Evolutionary conservation across 2,329 filamentous ascomycete species (phyloP).

Genomic region (Chaetomiaceae sp.): DNA sequence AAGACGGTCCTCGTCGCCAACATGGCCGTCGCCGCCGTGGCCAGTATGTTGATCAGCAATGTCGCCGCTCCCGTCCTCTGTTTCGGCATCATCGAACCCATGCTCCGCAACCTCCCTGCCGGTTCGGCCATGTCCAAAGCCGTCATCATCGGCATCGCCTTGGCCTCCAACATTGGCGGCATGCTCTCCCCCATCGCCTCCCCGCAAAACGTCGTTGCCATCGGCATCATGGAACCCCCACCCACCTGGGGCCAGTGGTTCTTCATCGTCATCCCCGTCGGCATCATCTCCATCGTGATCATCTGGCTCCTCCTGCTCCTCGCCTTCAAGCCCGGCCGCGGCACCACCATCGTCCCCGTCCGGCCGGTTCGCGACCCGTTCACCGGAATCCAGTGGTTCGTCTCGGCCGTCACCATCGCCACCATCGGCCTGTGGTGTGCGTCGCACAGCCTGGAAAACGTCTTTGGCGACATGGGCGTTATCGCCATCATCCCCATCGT

Average conservation of each 20-base stretch:
- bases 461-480: constrained; percentile 98
- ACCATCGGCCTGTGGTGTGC: constrained; percentile 93
- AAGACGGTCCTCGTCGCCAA: constrained; percentile 88
- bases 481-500: constrained; percentile 95
- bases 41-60: constrained; percentile 99
- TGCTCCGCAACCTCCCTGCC: constrained; percentile 85
- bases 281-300: constrained; percentile 77
- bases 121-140: constrained; percentile 94
- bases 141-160: constrained; percentile 88
- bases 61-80: constrained; percentile 95
- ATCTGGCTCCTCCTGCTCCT: constrained; percentile 86
- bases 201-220: constrained; percentile 92
- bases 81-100: constrained; percentile 96
- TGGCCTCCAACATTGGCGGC: constrained; percentile 92
- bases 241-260: constrained; percentile 97
- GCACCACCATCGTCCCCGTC: constrained; percentile 87
- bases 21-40: constrained; percentile 97
- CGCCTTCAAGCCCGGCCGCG: constrained; percentile 79
- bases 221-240: constrained; percentile 89
- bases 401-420: constrained; percentile 71
- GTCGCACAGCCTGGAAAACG: constrained; percentile 76
- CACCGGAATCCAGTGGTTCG: constrained; percentile 87
- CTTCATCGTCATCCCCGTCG: constrained; percentile 90
- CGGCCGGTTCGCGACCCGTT: constrained; percentile 85
- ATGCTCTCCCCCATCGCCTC: constrained; percentile 96